phyloP scores from a whole-genome alignment of 345 rosid species.

The Odontarrhena argentea region DNA sequence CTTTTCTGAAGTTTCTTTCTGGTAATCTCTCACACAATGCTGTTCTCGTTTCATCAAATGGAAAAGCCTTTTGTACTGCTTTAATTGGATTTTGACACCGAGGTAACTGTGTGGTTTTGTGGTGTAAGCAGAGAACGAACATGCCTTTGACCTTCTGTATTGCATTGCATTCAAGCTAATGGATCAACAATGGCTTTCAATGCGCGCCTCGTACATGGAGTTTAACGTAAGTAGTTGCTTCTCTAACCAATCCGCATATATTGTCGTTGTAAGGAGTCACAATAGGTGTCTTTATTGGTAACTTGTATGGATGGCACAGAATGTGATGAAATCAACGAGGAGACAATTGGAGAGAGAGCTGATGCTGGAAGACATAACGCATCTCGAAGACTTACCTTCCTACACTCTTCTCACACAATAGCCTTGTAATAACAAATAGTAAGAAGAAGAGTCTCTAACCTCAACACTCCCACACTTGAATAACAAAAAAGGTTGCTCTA shows the following conservation, averaged over 20 bases:
- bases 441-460: conserved; percentile 34
- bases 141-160: conserved; percentile 91
- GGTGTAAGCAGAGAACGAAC: conserved; percentile 66
- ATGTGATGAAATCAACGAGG: conserved; percentile 83
- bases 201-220: conserved; percentile 99
- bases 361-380: conserved; percentile 66
- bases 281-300: neutral
- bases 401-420: conserved; percentile 58
- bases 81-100: conserved; percentile 1
- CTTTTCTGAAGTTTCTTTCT: conserved; percentile 84
- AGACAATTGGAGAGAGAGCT: conserved; percentile 95
- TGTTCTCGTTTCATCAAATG: neutral
- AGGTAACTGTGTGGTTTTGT: conserved; percentile 2
- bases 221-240: conserved; percentile 63
- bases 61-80: neutral
- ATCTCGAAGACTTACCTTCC: conserved; percentile 85
- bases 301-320: conserved; percentile 39
- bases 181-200: conserved; percentile 95
- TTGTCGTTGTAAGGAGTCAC: neutral
- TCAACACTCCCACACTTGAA: neutral
- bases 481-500: conserved; percentile 30
- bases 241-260: neutral
- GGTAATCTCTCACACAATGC: conserved; percentile 49
- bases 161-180: conserved; percentile 96
- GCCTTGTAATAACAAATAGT: conserved; percentile 19